Evolutionary conservation across 345 rosid genomes (phyloP), one percentile per base, ranked within the genome.

Genomic region (Combretum micranthum): DNA sequence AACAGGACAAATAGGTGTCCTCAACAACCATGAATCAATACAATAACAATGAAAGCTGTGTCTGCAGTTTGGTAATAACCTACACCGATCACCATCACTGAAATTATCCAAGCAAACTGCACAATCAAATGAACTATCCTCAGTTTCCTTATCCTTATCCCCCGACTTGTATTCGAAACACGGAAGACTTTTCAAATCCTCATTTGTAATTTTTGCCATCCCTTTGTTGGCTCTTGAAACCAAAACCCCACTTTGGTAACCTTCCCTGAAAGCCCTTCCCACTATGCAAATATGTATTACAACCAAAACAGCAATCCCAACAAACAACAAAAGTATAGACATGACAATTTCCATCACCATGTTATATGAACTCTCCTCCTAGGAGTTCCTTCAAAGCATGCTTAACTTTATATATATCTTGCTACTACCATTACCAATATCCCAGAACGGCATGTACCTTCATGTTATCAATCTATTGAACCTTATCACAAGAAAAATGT

Each of bases 1-100:
- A 44, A 79, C 44, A 21, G 80, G 84, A 59, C 84, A 79, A 16
- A 68, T n/a, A 16, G 78, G 66, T 10, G 72, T 65, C 71, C 60
- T 68, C 55, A 72, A 37, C 50, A 80, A 42, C 85, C 85, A 80
- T 0, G 74, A 72, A 21, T 77, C 82, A 49, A 80, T 74, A 59
- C 85, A 80, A 16, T 26, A 56, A 50, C 59, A 55, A 63, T 80
- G 82, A 46, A 77, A 80, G 54, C 60, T 60, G 53, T 80, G 85
- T 15, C 25, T 57, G 62, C 82, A 80, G 37, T 64, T 68, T 4
- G 80, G 82, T 68, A 80, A 68, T 4, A 67, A 22, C 66, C 73
- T 71, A 64, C 80, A 80, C n/a, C 39, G 69, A 25, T 80, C 82
- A 16, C 77, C 82, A 12, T 43, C 44, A 23, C 7, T 60, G 62